phyloP scores from a whole-genome alignment of 2,329 filamentous ascomycete species.

The Hymenoscyphus infarciens region DNA sequence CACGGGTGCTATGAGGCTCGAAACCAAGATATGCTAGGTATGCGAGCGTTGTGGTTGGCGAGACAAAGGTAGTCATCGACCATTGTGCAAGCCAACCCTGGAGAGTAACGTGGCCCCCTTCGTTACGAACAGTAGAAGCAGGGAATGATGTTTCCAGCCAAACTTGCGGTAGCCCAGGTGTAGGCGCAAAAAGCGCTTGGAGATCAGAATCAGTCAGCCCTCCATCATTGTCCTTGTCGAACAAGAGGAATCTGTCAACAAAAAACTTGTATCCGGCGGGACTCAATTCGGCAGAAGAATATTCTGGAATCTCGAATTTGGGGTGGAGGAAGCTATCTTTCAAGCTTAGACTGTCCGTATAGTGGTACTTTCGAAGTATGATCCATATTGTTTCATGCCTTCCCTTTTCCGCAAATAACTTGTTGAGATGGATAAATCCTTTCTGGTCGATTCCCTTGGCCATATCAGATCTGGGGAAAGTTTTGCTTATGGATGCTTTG shows the following conservation, averaged over 20 bases:
- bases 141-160: constrained; percentile 91
- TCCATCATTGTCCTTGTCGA: constrained; percentile 96
- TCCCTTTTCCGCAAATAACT: constrained; percentile 94
- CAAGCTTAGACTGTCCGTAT: constrained; percentile 89
- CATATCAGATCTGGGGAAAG: constrained; percentile 58
- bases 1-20: constrained; percentile 73
- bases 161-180: constrained; percentile 79
- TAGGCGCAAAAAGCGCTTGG: constrained; percentile 83
- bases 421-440: constrained; percentile 88
- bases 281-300: constrained; percentile 88
- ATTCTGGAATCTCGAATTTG: constrained; percentile 90
- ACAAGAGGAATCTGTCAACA: constrained; percentile 89
- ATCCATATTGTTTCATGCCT: constrained; percentile 98
- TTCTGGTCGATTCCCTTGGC: constrained; percentile 73
- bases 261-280: constrained; percentile 96
- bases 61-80: constrained; percentile 99
- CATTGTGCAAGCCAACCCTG: constrained; percentile 98
- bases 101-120: constrained; percentile 89
- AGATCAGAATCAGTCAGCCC: constrained; percentile 85
- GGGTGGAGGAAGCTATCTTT: constrained; percentile 90
- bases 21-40: constrained; percentile 97
- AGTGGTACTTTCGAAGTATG: constrained; percentile 89
- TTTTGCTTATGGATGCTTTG: constrained; percentile 77
- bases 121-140: constrained; percentile 89
- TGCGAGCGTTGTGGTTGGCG: constrained; percentile 89